A percentile compares a stretch with the other conserved stretches of the same genome.
Conservation (phyloP, 192 early-diverging fungal genomes). For the Coemansia sp. region DNA sequence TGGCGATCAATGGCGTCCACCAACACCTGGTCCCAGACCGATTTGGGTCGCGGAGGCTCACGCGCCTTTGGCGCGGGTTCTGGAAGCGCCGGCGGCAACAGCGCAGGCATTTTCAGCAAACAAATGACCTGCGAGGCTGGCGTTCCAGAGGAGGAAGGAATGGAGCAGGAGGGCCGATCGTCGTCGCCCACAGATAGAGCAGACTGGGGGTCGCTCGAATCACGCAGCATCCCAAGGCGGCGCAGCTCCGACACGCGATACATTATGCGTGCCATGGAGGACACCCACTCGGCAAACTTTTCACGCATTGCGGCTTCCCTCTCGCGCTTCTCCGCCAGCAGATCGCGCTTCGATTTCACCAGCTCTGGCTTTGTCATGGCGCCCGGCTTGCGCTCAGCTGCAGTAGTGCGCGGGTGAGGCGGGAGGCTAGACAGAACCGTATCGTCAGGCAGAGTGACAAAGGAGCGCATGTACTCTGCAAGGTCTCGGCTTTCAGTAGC, state of each 20-base stretch:
- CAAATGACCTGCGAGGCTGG: too few species aligned
- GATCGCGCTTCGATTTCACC: constrained; percentile 3
- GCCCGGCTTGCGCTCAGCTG: constrained; percentile 11
- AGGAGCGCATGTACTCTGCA: constrained; percentile 24
- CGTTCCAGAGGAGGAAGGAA: not conserved
- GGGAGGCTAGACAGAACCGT: constrained; percentile 15
- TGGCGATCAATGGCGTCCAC: constrained; percentile 26
- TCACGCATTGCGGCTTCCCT: constrained; percentile 10
- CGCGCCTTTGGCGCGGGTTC: constrained; percentile 15
- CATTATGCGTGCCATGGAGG: constrained; percentile 15
- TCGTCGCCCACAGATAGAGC: not conserved
- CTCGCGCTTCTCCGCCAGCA: constrained; percentile 1
- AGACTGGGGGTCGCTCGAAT: not conserved
- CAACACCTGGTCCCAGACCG: constrained; percentile 30
- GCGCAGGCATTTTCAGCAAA: not conserved
- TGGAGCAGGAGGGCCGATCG: not conserved
- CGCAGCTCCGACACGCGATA: constrained; percentile 39
- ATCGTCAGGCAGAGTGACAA: constrained; percentile 35
- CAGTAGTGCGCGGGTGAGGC: not conserved
- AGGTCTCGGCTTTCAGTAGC: not conserved
- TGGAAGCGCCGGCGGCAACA: constrained; percentile 24
- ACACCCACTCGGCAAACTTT: constrained; percentile 16
- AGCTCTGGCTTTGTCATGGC: constrained; percentile 18
- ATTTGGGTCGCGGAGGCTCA: constrained; percentile 15
- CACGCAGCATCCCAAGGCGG: constrained; percentile 38